Conservation (phyloP, 768 basidiomycete genomes). For the Kwoniella sp. region DNA sequence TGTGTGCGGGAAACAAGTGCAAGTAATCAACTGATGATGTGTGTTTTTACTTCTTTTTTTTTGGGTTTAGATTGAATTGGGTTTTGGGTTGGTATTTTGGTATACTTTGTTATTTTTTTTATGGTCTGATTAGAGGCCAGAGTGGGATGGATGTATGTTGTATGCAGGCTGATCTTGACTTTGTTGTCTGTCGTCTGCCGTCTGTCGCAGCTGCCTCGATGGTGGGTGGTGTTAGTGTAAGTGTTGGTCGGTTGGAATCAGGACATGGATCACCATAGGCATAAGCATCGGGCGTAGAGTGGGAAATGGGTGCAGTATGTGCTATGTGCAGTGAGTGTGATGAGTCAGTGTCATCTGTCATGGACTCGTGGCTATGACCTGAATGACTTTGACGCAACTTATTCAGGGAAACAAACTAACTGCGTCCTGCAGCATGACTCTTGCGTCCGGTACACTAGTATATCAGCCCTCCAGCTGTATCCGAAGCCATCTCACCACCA, state of each 20-base stretch:
- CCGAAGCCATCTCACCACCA: no score
- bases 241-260: no score
- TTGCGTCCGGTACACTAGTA: no score
- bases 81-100: no score
- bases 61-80: background rate
- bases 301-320: background rate
- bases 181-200: no score
- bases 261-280: no score
- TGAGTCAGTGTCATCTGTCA: background rate
- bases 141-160: background rate
- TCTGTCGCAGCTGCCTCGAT: no score
- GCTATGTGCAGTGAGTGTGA: constrained; percentile 1
- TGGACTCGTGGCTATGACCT: background rate
- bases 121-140: no score
- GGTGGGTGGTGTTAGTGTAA: no score
- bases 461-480: no score
- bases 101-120: no score
- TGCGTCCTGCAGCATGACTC: no score
- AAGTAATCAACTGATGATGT: background rate
- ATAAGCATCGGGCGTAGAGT: background rate
- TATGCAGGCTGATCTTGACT: background rate
- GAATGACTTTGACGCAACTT: background rate
- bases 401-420: background rate
- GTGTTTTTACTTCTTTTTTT: background rate
- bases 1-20: background rate